Conservation (phyloP, 331 rosid genomes). For the Quercus phellos region DNA sequence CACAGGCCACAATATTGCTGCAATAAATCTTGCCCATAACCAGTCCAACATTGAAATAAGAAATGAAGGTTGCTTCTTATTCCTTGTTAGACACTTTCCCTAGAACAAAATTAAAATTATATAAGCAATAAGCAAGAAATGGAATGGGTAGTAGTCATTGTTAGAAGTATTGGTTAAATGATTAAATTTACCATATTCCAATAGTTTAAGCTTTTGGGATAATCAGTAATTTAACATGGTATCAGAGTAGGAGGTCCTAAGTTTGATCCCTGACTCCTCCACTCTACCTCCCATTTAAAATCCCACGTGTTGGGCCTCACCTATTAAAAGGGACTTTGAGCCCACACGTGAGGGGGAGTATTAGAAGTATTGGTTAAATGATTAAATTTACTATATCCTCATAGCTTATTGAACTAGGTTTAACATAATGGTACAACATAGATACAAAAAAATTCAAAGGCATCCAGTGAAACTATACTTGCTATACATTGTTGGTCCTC, state of each 20-base stretch:
- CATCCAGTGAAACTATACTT: not conserved
- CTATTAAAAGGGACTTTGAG: no score
- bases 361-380: no score
- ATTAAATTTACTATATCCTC: no score
- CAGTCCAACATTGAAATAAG: constrained; percentile 56
- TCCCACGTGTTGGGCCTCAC: no score
- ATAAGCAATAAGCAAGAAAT: constrained; percentile 12
- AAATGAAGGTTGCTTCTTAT: constrained; percentile 52
- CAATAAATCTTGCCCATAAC: constrained; percentile 73
- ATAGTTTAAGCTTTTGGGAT: no score
- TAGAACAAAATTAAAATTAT: constrained; percentile 27
- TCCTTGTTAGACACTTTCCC: constrained; percentile 72
- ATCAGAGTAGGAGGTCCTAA: no score
- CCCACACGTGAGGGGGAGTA: no score
- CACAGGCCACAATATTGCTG: constrained; percentile 63
- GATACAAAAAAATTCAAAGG: not conserved
- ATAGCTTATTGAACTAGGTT: not conserved
- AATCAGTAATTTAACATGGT: no score
- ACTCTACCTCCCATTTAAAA: no score
- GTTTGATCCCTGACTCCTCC: no score
- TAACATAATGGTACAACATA: not conserved
- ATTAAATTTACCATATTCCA: no score
- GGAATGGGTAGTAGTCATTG: not conserved
- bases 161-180: no score
- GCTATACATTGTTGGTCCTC: not conserved